phyloP scores from a whole-genome alignment of 2,329 filamentous ascomycete genomes.

The Cladorrhinum sp. region DNA sequence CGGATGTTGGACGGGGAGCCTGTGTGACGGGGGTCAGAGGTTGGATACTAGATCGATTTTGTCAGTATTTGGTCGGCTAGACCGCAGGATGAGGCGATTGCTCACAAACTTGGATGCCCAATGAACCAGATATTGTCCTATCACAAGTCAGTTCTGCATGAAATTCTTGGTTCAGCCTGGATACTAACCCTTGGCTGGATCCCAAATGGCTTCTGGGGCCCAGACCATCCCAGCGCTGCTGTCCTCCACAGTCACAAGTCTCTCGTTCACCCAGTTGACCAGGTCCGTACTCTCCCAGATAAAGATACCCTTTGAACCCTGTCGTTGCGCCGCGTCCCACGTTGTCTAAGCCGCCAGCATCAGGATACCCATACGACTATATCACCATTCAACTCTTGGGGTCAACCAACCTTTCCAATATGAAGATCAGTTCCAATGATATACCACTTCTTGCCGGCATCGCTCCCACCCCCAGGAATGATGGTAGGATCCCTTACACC shows the following conservation, averaged over 20 bases:
- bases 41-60: slow-evolving; percentile 38
- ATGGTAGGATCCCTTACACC: slow-evolving; percentile 53
- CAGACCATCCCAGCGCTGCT: slow-evolving; percentile 56
- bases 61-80: slow-evolving; percentile 4
- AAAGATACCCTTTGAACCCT: slow-evolving; percentile 50
- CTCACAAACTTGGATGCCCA: slow-evolving; percentile 48
- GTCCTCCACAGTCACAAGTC: slow-evolving; percentile 50
- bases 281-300: slow-evolving; percentile 55
- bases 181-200: slow-evolving; percentile 39
- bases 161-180: no score
- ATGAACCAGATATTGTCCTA: slow-evolving; percentile 44
- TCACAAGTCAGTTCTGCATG: background rate
- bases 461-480: slow-evolving; percentile 43
- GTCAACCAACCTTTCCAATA: slow-evolving; percentile 41
- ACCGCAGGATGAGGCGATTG: background rate
- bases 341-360: slow-evolving; percentile 38
- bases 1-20: slow-evolving; percentile 43
- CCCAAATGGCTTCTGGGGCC: slow-evolving; percentile 56
- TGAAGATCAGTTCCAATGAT: slow-evolving; percentile 54
- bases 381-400: background rate
- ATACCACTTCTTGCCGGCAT: slow-evolving; percentile 52
- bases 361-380: slow-evolving; percentile 6
- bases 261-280: slow-evolving; percentile 47
- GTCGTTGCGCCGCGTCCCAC: slow-evolving; percentile 52
- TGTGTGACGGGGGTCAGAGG: slow-evolving; percentile 47